A percentile compares a stretch with the other conserved stretches of the same genome.
Conservation (phyloP, 495 filamentous ascomycete species). For the Aspergillus egyptiacus region DNA sequence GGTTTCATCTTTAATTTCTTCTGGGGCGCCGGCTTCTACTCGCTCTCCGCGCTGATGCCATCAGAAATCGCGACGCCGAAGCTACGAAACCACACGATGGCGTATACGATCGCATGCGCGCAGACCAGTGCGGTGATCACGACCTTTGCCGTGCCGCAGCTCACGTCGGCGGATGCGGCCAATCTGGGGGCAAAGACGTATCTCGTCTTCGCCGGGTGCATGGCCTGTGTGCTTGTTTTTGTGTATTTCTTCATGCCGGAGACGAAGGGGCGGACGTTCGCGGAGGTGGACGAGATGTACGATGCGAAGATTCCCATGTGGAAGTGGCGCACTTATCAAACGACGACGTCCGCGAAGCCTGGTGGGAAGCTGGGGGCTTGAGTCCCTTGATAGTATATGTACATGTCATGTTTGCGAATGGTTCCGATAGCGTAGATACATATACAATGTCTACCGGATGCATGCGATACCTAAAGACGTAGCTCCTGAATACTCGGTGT, state of each 20-base stretch:
- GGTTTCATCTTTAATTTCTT: conserved; percentile 32
- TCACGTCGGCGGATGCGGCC: conserved; percentile 36
- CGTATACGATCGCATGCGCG: conserved; percentile 35
- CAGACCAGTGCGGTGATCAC: conserved; percentile 34
- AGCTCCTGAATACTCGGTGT: too few relatives aligned
- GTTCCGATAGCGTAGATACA: too few relatives aligned
- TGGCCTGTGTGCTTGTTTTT: conserved; percentile 40
- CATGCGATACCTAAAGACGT: too few relatives aligned
- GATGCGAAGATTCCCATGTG: conserved; percentile 40
- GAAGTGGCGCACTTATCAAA: conserved; percentile 33
- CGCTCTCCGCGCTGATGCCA: conserved; percentile 32
- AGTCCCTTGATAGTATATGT: too few relatives aligned
- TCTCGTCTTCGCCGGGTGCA: conserved; percentile 34
- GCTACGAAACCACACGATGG: conserved; percentile 36
- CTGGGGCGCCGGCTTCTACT: conserved; percentile 30
- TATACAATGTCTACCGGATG: too few relatives aligned
- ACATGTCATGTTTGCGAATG: too few relatives aligned
- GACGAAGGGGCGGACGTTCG: conserved; percentile 46
- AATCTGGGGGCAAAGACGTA: conserved; percentile 35
- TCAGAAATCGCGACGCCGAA: conserved; percentile 39
- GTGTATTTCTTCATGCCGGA: conserved; percentile 48
- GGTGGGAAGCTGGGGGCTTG: background rate
- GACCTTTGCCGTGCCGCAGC: conserved; percentile 31
- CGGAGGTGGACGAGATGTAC: conserved; percentile 52
- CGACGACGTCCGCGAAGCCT: conserved; percentile 9